Percentiles rank a stretch among this genome's conserved stretches.
phyloP scores from a whole-genome alignment of 768 basidiomycete genomes.

The Pisolithus tinctorius region DNA sequence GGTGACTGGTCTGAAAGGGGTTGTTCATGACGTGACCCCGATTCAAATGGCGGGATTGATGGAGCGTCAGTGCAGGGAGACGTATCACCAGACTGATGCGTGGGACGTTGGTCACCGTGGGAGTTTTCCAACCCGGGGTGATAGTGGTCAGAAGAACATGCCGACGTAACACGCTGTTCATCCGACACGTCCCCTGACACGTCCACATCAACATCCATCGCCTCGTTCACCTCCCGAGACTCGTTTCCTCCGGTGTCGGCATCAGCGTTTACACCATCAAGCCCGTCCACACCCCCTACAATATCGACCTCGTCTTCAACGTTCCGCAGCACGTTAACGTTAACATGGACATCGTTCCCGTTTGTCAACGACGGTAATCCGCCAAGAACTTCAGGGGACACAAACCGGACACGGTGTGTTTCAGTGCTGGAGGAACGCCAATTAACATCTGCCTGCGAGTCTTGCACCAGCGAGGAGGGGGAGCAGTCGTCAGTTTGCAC shows the following conservation, averaged over 20 bases:
- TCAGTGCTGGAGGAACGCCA: slow-evolving; percentile 9
- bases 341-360: background rate
- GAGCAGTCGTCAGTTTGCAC: slow-evolving; percentile 10
- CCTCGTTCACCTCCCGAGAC: slow-evolving; percentile 4
- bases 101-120: background rate
- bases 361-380: slow-evolving; percentile 9
- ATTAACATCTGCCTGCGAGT: slow-evolving; percentile 8
- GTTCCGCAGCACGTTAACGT: background rate
- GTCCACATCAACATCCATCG: slow-evolving; percentile 18
- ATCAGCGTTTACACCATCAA: background rate
- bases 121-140: background rate
- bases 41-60: background rate
- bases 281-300: background rate
- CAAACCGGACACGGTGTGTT: slow-evolving; percentile 21
- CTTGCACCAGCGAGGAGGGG: slow-evolving; percentile 7
- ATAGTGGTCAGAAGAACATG: too few species aligned
- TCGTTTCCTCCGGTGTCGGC: background rate
- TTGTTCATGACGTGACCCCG: too few species aligned
- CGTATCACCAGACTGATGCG: background rate
- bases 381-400: slow-evolving; percentile 23
- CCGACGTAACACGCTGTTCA: background rate
- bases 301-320: background rate
- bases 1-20: background rate
- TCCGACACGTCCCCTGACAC: slow-evolving; percentile 2
- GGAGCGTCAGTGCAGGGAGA: background rate